phyloP scores from a whole-genome alignment of 208 protist species.

The Tetramitus jugosus region DNA sequence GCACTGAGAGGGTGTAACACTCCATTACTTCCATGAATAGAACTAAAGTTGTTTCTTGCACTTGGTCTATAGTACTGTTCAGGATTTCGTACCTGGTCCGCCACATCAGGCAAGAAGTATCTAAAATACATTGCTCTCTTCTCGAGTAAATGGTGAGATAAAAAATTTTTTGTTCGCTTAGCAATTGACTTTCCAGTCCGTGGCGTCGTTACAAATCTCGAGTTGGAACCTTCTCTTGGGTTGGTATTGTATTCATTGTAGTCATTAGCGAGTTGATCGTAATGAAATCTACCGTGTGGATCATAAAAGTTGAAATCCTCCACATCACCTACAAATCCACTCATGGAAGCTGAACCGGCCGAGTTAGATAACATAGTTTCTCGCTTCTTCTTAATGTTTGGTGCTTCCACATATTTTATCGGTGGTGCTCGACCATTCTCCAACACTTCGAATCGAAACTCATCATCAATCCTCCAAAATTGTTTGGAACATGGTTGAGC shows the following conservation, averaged over 20 bases:
- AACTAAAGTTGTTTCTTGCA: background rate
- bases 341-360: too few species aligned
- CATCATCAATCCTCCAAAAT: background rate
- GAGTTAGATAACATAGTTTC: too few species aligned
- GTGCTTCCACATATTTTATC: background rate
- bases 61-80: background rate
- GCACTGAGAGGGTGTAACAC: background rate
- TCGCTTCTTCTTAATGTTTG: background rate
- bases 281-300: background rate
- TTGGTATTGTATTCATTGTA: background rate
- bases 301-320: conserved; percentile 13
- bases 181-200: background rate
- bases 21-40: background rate
- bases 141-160: background rate
- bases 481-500: background rate
- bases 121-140: background rate
- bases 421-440: background rate
- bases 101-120: background rate
- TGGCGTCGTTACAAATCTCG: background rate
- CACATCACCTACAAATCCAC: background rate
- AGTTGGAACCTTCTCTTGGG: background rate
- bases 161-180: background rate
- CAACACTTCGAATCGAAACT: conserved; percentile 6
- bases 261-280: background rate
- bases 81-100: conserved; percentile 3